Evolutionary conservation across 768 basidiomycete species (phyloP).

Genomic region (Lentinula edodes): DNA sequence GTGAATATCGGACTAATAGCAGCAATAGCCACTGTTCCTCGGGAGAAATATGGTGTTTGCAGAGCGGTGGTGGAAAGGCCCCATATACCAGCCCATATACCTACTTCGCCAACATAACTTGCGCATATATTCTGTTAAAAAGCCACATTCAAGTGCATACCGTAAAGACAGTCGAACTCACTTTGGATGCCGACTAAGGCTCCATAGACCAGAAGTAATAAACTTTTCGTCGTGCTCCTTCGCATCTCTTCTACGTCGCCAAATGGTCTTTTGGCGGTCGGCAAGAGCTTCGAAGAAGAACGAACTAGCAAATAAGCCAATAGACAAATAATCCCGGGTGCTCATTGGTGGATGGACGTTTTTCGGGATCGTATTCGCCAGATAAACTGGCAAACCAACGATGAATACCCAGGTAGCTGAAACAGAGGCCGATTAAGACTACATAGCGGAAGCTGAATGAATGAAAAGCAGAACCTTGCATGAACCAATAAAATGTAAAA

Average conservation of each 20-base stretch:
- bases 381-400: slow-evolving; percentile 65
- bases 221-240: slow-evolving; percentile 70
- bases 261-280: slow-evolving; percentile 59
- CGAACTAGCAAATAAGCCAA: slow-evolving; percentile 49
- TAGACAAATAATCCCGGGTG: slow-evolving; percentile 45
- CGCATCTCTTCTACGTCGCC: slow-evolving; percentile 52
- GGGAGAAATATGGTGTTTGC: slow-evolving; percentile 38
- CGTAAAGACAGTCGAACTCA: slow-evolving; percentile 22
- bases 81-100: slow-evolving; percentile 66
- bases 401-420: slow-evolving; percentile 61
- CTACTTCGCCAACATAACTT: slow-evolving; percentile 70
- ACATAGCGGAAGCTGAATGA: background rate
- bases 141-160: background rate
- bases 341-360: slow-evolving; percentile 46
- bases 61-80: slow-evolving; percentile 47
- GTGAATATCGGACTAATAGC: slow-evolving; percentile 59
- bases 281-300: slow-evolving; percentile 59
- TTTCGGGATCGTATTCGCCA: slow-evolving; percentile 52
- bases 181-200: slow-evolving; percentile 69
- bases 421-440: background rate
- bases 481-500: slow-evolving; percentile 60
- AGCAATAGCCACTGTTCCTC: slow-evolving; percentile 36
- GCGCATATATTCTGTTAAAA: background rate
- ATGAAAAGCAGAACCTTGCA: slow-evolving; percentile 35
- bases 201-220: slow-evolving; percentile 65